Evolutionary conservation across 129 eudicot species (phyloP), one percentile per base, ranked within the genome.

Genomic region (Dittrichia graveolens): DNA sequence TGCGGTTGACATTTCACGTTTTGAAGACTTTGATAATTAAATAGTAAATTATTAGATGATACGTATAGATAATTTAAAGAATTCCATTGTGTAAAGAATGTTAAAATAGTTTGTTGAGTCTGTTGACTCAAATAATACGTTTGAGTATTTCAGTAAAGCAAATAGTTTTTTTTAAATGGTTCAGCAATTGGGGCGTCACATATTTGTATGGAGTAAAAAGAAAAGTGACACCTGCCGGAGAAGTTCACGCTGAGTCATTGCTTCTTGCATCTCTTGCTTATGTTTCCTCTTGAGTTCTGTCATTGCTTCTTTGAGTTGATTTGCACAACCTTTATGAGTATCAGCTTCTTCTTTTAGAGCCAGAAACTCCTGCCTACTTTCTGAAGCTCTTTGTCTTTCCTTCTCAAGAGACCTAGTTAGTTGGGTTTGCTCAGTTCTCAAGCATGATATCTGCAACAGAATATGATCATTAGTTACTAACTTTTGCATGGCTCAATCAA

Each of bases 371-470:
- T 87, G 96, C 74, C 95, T 84, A 73, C 76, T 58, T 83, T 93
- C 98, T 16, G 96, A 88, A 18, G 95, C 96, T 48, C 74, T 80
- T 56, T 85, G 98, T 74, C 98, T 93, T 82, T 93, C 98, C 70
- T 93, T 93, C 63, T 93, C 96, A 48, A 93, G 92, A 61, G 96
- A 90, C 75, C 75, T 85, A 34, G 80, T 80, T 56, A 93, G 77
- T 69, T 87, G 98, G 5, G 89, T 87, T 92, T 90, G 95, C 79
- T 90, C 98, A 65, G 96, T 74, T 76, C 96, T 90, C 60, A 88
- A 87, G 70, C 98, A 84, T 62, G 96, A 90, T 81, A 90, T 93
- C 98, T 93, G 78, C 85, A 77, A 43, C 66, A 87, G 3, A 46
- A 54, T 66, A 52, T 37, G 18, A 62, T 46, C 57, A 24, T 24